Evolutionary conservation across 2,329 filamentous ascomycete species (phyloP).

Genomic region (Neurospora crassa): DNA sequence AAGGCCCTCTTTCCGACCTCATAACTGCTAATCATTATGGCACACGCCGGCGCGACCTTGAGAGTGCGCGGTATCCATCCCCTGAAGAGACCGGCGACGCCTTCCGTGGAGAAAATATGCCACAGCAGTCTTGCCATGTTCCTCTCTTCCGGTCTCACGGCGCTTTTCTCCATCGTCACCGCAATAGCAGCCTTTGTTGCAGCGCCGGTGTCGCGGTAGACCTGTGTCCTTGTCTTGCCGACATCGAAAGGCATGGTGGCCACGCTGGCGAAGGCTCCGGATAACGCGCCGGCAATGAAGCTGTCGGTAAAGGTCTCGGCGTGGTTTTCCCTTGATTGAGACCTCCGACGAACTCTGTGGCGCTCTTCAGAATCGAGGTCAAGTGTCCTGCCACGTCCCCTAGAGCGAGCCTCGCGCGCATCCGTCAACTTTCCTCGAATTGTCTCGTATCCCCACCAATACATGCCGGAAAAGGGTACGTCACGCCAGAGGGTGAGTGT

Average conservation of each 20-base stretch:
- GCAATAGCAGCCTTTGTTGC: slow-evolving; percentile 20
- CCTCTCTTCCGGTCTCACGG: slow-evolving; percentile 57
- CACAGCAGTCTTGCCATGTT: slow-evolving; percentile 76
- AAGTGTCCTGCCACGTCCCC: slow-evolving; percentile 32
- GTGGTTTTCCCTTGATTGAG: slow-evolving; percentile 58
- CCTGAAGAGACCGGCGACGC: slow-evolving; percentile 69
- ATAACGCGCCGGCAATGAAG: slow-evolving; percentile 75
- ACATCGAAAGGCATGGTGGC: slow-evolving; percentile 95
- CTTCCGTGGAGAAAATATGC: slow-evolving; percentile 86
- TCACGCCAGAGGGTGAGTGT: slow-evolving; percentile 92
- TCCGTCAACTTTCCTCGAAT: slow-evolving; percentile 65
- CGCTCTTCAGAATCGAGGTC: slow-evolving; percentile 26
- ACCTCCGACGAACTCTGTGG: slow-evolving; percentile 37
- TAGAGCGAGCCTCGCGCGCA: slow-evolving; percentile 49
- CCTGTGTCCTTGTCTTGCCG: slow-evolving; percentile 89
- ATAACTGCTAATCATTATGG: slow-evolving; percentile 98
- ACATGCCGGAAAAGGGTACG: slow-evolving; percentile 91
- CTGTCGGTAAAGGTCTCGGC: slow-evolving; percentile 76
- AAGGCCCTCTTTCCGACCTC: slow-evolving; percentile 91
- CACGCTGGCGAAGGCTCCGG: slow-evolving; percentile 76
- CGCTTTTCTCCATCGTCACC: slow-evolving; percentile 22
- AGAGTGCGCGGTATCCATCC: slow-evolving; percentile 88
- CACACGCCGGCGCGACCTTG: slow-evolving; percentile 92
- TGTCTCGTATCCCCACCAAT: slow-evolving; percentile 96
- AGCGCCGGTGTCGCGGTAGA: slow-evolving; percentile 50